Conservation (phyloP, 2,329 filamentous ascomycete genomes). For the Alternaria triticimaculans region DNA sequence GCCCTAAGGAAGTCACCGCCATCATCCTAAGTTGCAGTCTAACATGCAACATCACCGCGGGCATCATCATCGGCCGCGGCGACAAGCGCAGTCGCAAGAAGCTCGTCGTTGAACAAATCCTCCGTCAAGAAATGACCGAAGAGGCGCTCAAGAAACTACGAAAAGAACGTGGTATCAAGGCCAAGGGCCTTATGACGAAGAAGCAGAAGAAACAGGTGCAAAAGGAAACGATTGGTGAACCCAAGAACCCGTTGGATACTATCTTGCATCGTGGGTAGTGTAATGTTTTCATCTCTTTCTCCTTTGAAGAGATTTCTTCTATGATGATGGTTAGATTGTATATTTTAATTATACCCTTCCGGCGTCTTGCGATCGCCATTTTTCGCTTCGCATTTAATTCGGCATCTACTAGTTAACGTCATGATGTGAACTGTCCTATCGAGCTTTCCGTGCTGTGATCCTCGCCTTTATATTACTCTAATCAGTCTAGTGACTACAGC, state of each 20-base stretch:
- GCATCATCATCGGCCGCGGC: constrained; percentile 76
- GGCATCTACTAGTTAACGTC: not conserved
- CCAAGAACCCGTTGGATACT: constrained; percentile 35
- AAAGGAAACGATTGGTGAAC: constrained; percentile 27
- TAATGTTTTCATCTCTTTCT: not conserved
- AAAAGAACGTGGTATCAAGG: constrained; percentile 51
- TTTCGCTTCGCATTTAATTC: not conserved
- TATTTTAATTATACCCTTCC: not conserved
- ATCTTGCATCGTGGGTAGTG: constrained; percentile 35
- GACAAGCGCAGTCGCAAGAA: constrained; percentile 82
- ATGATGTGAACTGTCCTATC: not conserved
- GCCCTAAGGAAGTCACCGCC: constrained; percentile 78
- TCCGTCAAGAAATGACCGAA: constrained; percentile 75
- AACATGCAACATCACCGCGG: constrained; percentile 76
- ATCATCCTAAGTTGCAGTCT: constrained; percentile 81
- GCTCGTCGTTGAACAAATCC: constrained; percentile 78
- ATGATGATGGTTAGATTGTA: not conserved
- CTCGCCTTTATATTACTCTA: not conserved
- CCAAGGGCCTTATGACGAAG: constrained; percentile 35
- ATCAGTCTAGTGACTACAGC: not conserved
- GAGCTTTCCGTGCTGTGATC: not conserved
- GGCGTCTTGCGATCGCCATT: not conserved
- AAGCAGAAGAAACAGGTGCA: constrained; percentile 29
- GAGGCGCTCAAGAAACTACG: constrained; percentile 65
- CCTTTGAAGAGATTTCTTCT: not conserved